These are phyloP conservation scores for Chondrus crispus DNA, from an alignment of 23 red algal genomes.

Conservation along the genomic window DNA sequence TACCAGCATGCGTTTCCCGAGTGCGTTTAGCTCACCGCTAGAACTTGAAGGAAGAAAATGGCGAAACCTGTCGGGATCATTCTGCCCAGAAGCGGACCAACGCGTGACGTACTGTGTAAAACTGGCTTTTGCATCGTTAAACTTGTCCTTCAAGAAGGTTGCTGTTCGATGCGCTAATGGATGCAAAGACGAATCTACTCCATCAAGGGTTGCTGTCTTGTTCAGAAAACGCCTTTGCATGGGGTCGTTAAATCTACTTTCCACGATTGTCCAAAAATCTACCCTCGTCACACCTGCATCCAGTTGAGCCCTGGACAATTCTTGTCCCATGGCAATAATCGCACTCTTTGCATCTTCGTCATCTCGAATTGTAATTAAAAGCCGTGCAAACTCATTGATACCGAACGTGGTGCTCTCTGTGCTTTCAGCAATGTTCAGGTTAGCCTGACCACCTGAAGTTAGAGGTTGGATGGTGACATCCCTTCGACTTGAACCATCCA, in stretches of 20 bases:
- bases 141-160: not conserved
- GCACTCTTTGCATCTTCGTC: not conserved
- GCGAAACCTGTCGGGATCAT: not conserved
- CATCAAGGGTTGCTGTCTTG: not conserved
- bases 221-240: not conserved
- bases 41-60: not conserved
- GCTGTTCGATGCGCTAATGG: not conserved
- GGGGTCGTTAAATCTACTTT: not conserved
- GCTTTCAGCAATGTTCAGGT: too few species aligned
- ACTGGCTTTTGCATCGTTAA: not conserved
- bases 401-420: not conserved
- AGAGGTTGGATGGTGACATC: too few species aligned
- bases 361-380: not conserved
- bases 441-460: too few species aligned
- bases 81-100: not conserved
- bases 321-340: not conserved
- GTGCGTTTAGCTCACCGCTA: not conserved
- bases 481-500: too few species aligned
- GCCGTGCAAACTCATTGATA: not conserved
- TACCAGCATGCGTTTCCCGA: not conserved
- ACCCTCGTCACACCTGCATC: not conserved
- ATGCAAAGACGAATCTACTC: not conserved
- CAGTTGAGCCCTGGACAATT: not conserved
- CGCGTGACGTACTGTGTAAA: not conserved
- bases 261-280: not conserved